A percentile compares a stretch with the other conserved stretches of the same genome.
phyloP scores from a whole-genome alignment of 306 rosid genomes.

The Medicago ruthenica region DNA sequence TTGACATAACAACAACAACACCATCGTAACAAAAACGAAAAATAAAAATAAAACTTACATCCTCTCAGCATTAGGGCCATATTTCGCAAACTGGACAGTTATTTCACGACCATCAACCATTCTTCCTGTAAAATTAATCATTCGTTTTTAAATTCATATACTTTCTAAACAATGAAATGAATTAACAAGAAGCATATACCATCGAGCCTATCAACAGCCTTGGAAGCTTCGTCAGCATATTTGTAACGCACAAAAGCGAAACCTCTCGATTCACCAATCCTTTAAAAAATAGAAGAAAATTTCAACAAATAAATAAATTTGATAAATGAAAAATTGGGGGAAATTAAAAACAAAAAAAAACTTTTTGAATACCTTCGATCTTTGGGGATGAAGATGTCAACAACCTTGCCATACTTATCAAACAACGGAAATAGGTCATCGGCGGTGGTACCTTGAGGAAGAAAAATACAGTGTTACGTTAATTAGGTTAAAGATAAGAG shows the following conservation, averaged over 20 bases:
- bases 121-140: slow-evolving; percentile 51
- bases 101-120: slow-evolving; percentile 95
- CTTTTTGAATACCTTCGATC: slow-evolving; percentile 76
- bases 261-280: slow-evolving; percentile 93
- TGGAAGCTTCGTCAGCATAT: slow-evolving; percentile 88
- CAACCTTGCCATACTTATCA: too few relatives aligned
- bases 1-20: neutral
- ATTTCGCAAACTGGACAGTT: slow-evolving; percentile 91
- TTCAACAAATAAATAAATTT: neutral
- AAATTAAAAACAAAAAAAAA: neutral
- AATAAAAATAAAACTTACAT: slow-evolving; percentile 61
- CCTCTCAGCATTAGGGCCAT: slow-evolving; percentile 93
- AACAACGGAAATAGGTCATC: too few relatives aligned
- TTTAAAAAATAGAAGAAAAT: slow-evolving; percentile 14
- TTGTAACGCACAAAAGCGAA: slow-evolving; percentile 94
- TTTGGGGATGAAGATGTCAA: slow-evolving; percentile 89
- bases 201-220: slow-evolving; percentile 93
- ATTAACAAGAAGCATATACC: too few relatives aligned
- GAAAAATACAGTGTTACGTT: too few relatives aligned
- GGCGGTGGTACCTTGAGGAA: too few relatives aligned
- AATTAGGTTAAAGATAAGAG: too few relatives aligned
- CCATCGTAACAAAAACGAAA: neutral
- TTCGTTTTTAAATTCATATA: too few relatives aligned
- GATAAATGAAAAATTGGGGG: neutral
- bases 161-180: too few relatives aligned